Percentiles rank a stretch among this genome's conserved stretches.
phyloP scores from a whole-genome alignment of 192 early-diverging fungal genomes.

The Dimargaris cristalligena region DNA sequence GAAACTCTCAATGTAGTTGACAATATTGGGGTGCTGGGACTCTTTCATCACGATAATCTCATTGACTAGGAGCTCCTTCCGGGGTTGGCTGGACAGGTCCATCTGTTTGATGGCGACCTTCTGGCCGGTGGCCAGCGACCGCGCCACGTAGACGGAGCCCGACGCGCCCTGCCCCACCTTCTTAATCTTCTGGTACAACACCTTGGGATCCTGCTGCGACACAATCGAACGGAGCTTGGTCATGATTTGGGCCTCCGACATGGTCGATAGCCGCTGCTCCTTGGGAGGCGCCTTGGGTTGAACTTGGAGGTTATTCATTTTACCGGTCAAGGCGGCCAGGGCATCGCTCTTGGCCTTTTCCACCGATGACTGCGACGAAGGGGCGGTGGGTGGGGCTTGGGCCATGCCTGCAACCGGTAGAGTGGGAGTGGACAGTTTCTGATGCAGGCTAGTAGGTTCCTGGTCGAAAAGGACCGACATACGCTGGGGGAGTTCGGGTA shows the following conservation, averaged over 20 bases:
- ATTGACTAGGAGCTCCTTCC: slow-evolving; percentile 81
- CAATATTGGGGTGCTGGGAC: slow-evolving; percentile 85
- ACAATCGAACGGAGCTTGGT: slow-evolving; percentile 78
- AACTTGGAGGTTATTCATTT: slow-evolving; percentile 20
- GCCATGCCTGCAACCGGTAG: not conserved
- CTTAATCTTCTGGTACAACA: slow-evolving; percentile 82
- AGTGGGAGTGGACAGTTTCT: not conserved
- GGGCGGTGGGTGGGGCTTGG: slow-evolving; percentile 14
- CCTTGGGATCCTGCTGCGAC: slow-evolving; percentile 76
- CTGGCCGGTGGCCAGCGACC: slow-evolving; percentile 44
- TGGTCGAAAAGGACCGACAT: slow-evolving; percentile 15
- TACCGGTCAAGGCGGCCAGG: slow-evolving; percentile 31
- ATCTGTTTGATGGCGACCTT: slow-evolving; percentile 91
- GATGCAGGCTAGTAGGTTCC: slow-evolving; percentile 2
- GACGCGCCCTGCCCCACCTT: slow-evolving; percentile 97
- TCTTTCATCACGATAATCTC: slow-evolving; percentile 92
- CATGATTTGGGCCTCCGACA: slow-evolving; percentile 91
- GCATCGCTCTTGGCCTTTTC: slow-evolving; percentile 30
- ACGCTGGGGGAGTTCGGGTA: slow-evolving; percentile 17
- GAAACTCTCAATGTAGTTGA: slow-evolving; percentile 90
- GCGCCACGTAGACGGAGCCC: slow-evolving; percentile 94
- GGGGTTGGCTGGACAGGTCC: slow-evolving; percentile 69
- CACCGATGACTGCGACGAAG: slow-evolving; percentile 14
- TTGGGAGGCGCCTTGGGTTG: slow-evolving; percentile 44
- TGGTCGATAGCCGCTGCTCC: slow-evolving; percentile 64